Evolutionary conservation across 352 stramenopile genomes (phyloP), one percentile per base, ranked within the genome.

Genomic region (Thalassiosira mediterranea): DNA sequence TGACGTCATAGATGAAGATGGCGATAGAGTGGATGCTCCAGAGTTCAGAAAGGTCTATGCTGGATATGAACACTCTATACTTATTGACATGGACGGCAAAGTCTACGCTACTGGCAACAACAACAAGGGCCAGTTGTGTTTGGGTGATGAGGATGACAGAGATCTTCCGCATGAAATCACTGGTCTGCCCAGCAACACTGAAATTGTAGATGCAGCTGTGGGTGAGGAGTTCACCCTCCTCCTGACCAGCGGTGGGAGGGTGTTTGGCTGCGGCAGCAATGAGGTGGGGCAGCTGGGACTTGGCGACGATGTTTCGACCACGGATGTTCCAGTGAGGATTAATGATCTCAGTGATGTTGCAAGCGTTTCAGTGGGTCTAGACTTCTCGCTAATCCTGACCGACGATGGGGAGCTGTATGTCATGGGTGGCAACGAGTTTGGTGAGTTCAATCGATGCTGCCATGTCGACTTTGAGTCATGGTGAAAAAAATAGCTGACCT

Each of bases 141-240:
- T 81, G 10, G 72, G 72, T 47, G 65, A 72, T 25, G 37, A 64
- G 2, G 51, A 67, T 5, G 21, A 44, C 10, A 32, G 59, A 52
- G 48, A 61, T 5, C 56, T 75, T 31, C 62, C 71, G 52, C 17
- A 66, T 7, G 34, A 67, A 40, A 73, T 73, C 38, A 7, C 7
- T 42, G 46, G 54, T 5, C 54, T 76, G 26, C 64, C 72, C 53
- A 23, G 64, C 5, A 34, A 67, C 37, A 79, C 73, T 32, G 37
- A 71, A 44, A 42, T 82, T 34, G 38, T 76, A 23, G 34, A 11
- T 49, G 65, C 37, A 44, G 73, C 61, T 26, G 59, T 76, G 19
- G 73, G 73, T 15, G 59, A 58, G 10, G 65, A 82, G 21, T 73
- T 74, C 37, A 82, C 73, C 3, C 46, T 82, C 1, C 76, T 82